Evolutionary conservation across 1,284 basidiomycete genomes (phyloP).

Genomic region (Sporisorium scitamineum): DNA sequence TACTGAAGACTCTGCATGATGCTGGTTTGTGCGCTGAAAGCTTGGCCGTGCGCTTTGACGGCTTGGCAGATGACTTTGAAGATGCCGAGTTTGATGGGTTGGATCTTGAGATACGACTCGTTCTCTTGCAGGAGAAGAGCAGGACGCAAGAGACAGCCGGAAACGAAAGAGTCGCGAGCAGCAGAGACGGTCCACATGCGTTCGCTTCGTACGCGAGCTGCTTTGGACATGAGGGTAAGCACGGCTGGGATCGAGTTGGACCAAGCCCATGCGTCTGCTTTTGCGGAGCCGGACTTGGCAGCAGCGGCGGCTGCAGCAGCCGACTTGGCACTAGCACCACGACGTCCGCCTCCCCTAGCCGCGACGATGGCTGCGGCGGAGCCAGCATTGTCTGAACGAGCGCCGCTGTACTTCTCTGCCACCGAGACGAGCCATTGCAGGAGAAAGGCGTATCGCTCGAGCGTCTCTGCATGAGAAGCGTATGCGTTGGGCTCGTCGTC

Average conservation of each 20-base stretch:
- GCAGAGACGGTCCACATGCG: slow-evolving; percentile 62
- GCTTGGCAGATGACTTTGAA: slow-evolving; percentile 91
- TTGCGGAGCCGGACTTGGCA: slow-evolving; percentile 40
- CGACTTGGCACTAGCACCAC: slow-evolving; percentile 38
- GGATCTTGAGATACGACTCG: slow-evolving; percentile 86
- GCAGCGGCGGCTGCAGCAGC: slow-evolving; percentile 32
- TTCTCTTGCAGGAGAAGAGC: slow-evolving; percentile 87
- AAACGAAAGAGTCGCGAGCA: slow-evolving; percentile 63
- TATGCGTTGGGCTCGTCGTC: slow-evolving; percentile 51
- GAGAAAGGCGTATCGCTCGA: slow-evolving; percentile 65
- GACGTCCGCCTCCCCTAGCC: slow-evolving; percentile 32
- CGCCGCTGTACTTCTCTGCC: slow-evolving; percentile 59
- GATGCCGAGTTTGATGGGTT: slow-evolving; percentile 79
- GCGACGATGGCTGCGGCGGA: slow-evolving; percentile 35
- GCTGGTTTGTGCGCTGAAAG: slow-evolving; percentile 77
- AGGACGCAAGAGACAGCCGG: slow-evolving; percentile 72
- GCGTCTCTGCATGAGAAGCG: slow-evolving; percentile 50
- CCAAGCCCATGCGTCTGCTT: slow-evolving; percentile 57
- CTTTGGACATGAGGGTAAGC: slow-evolving; percentile 56
- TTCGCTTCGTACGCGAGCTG: slow-evolving; percentile 55
- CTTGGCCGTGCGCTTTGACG: slow-evolving; percentile 90
- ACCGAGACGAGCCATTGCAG: slow-evolving; percentile 64
- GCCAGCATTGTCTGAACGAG: slow-evolving; percentile 19
- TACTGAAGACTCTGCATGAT: slow-evolving; percentile 94
- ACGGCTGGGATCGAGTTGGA: slow-evolving; percentile 59